Base-by-base conservation (phyloP, 768 basidiomycete species). In the Xerocomellus dryophilus region DNA sequence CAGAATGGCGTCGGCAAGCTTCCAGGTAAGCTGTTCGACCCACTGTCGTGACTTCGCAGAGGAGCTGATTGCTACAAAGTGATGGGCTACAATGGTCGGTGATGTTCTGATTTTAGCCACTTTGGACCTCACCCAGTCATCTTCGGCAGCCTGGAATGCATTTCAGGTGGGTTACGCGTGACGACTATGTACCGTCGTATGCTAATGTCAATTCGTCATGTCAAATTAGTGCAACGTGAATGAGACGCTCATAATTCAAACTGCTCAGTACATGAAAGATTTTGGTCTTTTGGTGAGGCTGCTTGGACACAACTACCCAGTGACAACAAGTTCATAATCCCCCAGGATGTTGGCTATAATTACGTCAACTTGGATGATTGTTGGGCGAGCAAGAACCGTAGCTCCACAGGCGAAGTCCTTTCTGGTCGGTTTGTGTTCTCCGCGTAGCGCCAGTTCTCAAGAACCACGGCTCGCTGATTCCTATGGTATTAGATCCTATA, bases 301-400 rank as follows among this genome's bases (percentile, higher is more conserved):
- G 42, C 23, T 41, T 31, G 35, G 12, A 29, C 25, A n/a, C 21
- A 21, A 32, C 17, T 5, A 2, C 14, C 20, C 47, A n/a, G n/a
- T n/a, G 12, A 48, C 11, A 46, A 44, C 49, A 4, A 11, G 29
- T 29, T 60, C 5, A 66, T 29, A 25, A 2, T 25, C 8, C 45
- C 25, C 32, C 50, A 84, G 81, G 79, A 81, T 50, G 73, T 72
- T 45, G 84, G 84, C 0, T 86, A 85, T 63, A 74, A 75, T 45
- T 73, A 81, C 48, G 72, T 85, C 54, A 85, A 83, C 52, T 66
- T 86, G 40, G 84, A 86, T 54, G 84, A 85, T 53, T 86, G 84
- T 59, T 86, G 81, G 65, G 77, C 83, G 1, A 76, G 78, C 66
- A 82, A 78, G 66, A 66, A 79, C 43, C 75, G 84, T 40, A 80